Conservation (phyloP, 331 rosid genomes). For the Saraca asoca region DNA sequence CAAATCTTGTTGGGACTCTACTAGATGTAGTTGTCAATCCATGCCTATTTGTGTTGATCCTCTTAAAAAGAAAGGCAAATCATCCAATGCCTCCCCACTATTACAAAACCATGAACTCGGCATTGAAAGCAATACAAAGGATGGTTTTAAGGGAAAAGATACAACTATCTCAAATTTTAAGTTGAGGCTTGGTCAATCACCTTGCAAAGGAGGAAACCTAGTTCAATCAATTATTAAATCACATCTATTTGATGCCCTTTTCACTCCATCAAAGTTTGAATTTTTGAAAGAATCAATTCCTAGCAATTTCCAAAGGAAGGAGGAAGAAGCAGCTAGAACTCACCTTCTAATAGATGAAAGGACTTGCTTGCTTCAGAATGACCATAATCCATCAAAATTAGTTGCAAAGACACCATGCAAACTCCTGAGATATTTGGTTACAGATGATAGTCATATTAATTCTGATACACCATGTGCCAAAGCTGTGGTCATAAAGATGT, state of each 20-base stretch:
- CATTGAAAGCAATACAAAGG: no score
- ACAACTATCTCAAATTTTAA: no score
- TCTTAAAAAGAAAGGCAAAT: no score
- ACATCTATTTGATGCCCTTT: conserved; percentile 39
- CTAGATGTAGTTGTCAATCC: no score
- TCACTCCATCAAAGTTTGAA: conserved; percentile 46
- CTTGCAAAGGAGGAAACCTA: conserved; percentile 45
- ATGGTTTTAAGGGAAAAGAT: no score
- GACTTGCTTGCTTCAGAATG: conserved; percentile 99
- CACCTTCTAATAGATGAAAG: conserved; percentile 99
- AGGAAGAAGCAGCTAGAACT: conserved; percentile 99
- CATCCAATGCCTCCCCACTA: no score
- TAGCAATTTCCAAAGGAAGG: conserved; percentile 43
- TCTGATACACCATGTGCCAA: conserved; percentile 95
- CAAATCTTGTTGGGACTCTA: no score
- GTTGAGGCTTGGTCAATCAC: conserved; percentile 67
- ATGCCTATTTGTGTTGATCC: no score
- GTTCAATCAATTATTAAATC: conserved; percentile 45
- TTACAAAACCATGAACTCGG: no score
- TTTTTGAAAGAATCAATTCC: conserved; percentile 42
- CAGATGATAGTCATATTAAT: conserved; percentile 76
- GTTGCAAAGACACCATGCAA: conserved; percentile 98
- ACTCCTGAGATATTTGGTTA: conserved; percentile 78
- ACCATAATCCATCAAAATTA: conserved; percentile 93
- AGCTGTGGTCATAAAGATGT: conserved; percentile 99